Evolutionary conservation across 805 yeast genomes (phyloP).

Genomic region (Candida ipomoeae): DNA sequence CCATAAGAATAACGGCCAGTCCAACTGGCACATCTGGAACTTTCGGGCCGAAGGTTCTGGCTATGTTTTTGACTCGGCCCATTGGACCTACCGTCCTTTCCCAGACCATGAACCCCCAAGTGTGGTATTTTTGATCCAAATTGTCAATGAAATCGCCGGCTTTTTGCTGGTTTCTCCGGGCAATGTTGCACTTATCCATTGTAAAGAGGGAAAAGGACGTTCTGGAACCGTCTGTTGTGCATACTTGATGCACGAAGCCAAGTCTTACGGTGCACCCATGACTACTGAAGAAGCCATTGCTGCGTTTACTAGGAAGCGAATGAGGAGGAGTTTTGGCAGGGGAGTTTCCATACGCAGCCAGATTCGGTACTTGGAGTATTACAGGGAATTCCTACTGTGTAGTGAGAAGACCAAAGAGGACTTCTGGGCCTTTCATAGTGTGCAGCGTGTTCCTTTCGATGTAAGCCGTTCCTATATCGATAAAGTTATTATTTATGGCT

Average conservation of each 20-base stretch:
- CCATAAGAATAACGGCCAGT: slow-evolving; percentile 41
- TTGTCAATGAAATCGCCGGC: slow-evolving; percentile 42
- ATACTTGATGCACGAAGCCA: slow-evolving; percentile 50
- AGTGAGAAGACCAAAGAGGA: slow-evolving; percentile 1
- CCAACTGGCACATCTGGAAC: slow-evolving; percentile 71
- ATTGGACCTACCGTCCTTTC: slow-evolving; percentile 45
- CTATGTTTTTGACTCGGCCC: slow-evolving; percentile 13
- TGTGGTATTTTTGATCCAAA: slow-evolving; percentile 43
- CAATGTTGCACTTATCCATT: slow-evolving; percentile 70
- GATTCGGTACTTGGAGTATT: slow-evolving; percentile 60
- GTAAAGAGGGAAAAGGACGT: slow-evolving; percentile 90
- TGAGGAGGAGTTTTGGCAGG: slow-evolving; percentile 49
- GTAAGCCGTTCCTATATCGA: slow-evolving; percentile 8
- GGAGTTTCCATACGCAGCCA: slow-evolving; percentile 78
- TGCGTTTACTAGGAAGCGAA: slow-evolving; percentile 53
- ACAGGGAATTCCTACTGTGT: slow-evolving; percentile 13
- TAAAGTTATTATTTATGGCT: slow-evolving; percentile 10
- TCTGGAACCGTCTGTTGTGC: slow-evolving; percentile 77
- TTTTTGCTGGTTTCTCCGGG: slow-evolving; percentile 32
- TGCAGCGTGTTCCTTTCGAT: slow-evolving; percentile 5
- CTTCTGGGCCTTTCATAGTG: slow-evolving; percentile 7
- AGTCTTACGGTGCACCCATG: slow-evolving; percentile 7
- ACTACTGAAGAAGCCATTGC: slow-evolving; percentile 45
- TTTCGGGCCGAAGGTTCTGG: slow-evolving; percentile 56
- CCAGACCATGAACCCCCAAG: slow-evolving; percentile 79